Evolutionary conservation across 148 eudicot species (phyloP).

Genomic region (Chenopodium formosanum): DNA sequence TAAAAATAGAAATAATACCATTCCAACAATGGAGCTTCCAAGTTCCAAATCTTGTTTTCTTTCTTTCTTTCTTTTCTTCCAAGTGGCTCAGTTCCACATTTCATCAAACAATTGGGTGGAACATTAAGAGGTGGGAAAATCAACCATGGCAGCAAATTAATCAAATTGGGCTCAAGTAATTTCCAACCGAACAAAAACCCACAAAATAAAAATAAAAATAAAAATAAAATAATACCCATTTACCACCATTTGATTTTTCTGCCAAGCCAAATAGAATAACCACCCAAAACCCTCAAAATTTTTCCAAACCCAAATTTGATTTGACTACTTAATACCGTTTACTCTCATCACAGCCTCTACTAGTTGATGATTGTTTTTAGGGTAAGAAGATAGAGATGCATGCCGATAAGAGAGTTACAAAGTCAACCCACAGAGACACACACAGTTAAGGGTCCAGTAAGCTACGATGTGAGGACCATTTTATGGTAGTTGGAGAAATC

Average conservation of each 20-base stretch:
- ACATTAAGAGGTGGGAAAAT: background rate
- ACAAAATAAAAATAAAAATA: too few species aligned
- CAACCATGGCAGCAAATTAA: slow-evolving; percentile 13
- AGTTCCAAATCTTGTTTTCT: too few species aligned
- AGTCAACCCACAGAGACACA: background rate
- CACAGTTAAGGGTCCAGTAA: background rate
- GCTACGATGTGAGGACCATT: background rate
- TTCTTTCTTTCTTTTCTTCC: background rate
- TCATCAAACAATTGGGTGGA: background rate
- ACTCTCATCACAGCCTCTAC: slow-evolving; percentile 15
- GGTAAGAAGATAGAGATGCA: background rate
- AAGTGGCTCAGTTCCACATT: slow-evolving; percentile 21
- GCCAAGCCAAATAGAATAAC: slow-evolving; percentile 17
- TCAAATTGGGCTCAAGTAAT: background rate
- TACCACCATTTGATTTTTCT: background rate
- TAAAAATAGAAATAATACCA: background rate
- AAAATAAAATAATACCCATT: too few species aligned
- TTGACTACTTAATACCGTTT: background rate
- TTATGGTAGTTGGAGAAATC: background rate
- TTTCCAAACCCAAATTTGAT: background rate
- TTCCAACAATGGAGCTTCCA: background rate
- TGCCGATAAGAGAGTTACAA: background rate
- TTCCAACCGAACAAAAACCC: too few species aligned
- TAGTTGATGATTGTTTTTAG: too few species aligned
- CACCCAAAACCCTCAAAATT: background rate